phyloP scores from a whole-genome alignment of 306 rosid genomes.

The Nissolia schottii region DNA sequence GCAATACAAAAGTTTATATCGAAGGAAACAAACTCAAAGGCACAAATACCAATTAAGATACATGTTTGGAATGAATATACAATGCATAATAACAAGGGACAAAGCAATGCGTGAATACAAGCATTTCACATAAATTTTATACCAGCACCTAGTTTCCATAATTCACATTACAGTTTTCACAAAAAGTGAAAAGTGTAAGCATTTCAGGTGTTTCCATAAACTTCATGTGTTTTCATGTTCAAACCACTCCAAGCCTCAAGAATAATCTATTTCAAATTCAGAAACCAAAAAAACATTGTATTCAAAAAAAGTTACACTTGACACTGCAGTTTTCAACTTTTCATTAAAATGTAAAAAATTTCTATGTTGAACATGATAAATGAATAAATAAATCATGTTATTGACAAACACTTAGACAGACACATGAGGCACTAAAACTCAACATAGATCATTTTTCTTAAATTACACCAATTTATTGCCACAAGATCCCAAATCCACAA shows the following conservation, averaged over 20 bases:
- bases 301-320: neutral
- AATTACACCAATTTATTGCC: neutral
- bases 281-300: neutral
- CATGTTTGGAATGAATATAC: neutral
- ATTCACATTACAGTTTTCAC: neutral
- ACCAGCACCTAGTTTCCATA: neutral
- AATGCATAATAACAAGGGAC: neutral
- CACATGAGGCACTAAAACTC: neutral
- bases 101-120: neutral
- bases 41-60: neutral
- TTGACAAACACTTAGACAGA: neutral
- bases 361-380: neutral
- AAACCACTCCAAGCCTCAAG: conserved; percentile 8
- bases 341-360: neutral
- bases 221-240: neutral
- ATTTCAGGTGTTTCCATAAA: neutral
- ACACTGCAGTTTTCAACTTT: neutral
- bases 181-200: neutral
- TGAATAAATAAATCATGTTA: neutral
- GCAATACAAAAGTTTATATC: neutral
- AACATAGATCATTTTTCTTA: neutral
- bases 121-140: neutral
- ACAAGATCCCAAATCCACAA: neutral
- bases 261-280: neutral
- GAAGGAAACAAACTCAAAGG: neutral